These are phyloP conservation scores for Boechera retrofracta DNA, from an alignment of 345 rosid species.

Conservation along the genomic window DNA sequence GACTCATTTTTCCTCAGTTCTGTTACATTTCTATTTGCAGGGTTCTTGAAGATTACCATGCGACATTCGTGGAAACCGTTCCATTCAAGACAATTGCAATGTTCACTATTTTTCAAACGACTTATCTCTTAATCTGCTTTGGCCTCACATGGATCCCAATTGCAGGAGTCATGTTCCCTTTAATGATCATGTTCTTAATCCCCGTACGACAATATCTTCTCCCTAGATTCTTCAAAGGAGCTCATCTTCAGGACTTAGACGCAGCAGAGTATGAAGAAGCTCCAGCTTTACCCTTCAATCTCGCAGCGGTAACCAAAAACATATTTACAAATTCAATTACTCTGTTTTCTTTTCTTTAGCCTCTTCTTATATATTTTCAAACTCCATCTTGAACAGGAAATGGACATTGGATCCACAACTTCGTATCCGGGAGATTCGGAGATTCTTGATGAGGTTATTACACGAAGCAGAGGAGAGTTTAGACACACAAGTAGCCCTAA, in stretches of 20 bases:
- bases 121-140: constrained; percentile 77
- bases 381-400: constrained; percentile 48
- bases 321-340: background rate
- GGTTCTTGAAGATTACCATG: constrained; percentile 83
- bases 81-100: constrained; percentile 83
- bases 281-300: constrained; percentile 83
- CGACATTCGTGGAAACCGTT: constrained; percentile 89
- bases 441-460: constrained; percentile 83
- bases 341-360: constrained; percentile 11
- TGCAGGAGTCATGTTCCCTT: constrained; percentile 93
- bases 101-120: constrained; percentile 84
- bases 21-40: constrained; percentile 47
- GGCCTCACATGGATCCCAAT: constrained; percentile 96
- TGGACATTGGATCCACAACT: constrained; percentile 61
- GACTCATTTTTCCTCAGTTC: background rate
- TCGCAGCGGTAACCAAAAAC: constrained; percentile 41
- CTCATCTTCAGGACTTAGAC: constrained; percentile 88
- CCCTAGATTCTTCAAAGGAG: constrained; percentile 87
- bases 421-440: constrained; percentile 67
- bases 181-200: constrained; percentile 93
- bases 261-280: constrained; percentile 98
- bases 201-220: constrained; percentile 88
- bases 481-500: constrained; percentile 76
- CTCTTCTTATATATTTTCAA: background rate
- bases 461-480: constrained; percentile 95